A percentile compares a stretch with the other conserved stretches of the same genome.
These are phyloP conservation scores for Clonostachys rhizophaga DNA, from an alignment of 2,329 filamentous ascomycete species.

Conservation along the genomic window DNA sequence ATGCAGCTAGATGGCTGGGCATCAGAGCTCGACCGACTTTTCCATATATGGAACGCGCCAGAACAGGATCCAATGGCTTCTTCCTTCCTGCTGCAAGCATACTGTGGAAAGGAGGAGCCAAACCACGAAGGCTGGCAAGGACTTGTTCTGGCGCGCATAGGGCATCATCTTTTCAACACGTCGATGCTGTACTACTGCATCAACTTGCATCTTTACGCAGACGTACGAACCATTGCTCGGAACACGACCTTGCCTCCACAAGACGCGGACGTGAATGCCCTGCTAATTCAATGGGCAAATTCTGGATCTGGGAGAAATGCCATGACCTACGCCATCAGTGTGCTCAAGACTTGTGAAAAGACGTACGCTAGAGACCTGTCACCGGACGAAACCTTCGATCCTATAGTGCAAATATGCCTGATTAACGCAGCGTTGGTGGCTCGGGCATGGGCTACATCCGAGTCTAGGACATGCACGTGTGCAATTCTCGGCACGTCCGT, in stretches of 20 bases:
- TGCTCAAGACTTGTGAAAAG: slow-evolving; percentile 18
- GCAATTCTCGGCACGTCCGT: slow-evolving; percentile 13
- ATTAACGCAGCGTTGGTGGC: slow-evolving; percentile 29
- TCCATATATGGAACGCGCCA: slow-evolving; percentile 6
- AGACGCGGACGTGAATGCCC: not conserved
- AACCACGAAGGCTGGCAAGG: slow-evolving; percentile 12
- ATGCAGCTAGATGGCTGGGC: slow-evolving; percentile 18
- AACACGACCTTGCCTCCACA: not conserved
- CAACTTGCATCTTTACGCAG: slow-evolving; percentile 25
- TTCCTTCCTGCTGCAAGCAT: slow-evolving; percentile 14
- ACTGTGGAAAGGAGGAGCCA: slow-evolving; percentile 17
- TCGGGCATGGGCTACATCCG: slow-evolving; percentile 9
- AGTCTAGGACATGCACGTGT: slow-evolving; percentile 9
- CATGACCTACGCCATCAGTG: slow-evolving; percentile 22
- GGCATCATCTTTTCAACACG: slow-evolving; percentile 20
- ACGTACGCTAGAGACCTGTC: not conserved
- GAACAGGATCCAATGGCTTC: slow-evolving; percentile 1
- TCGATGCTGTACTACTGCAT: slow-evolving; percentile 29
- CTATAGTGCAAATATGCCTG: slow-evolving; percentile 23
- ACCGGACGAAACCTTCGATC: slow-evolving; percentile 15
- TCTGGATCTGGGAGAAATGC: slow-evolving; percentile 21
- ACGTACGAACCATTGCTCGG: slow-evolving; percentile 7
- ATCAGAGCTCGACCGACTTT: slow-evolving; percentile 12
- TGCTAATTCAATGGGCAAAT: slow-evolving; percentile 18
- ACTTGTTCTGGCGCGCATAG: slow-evolving; percentile 16